phyloP scores from a whole-genome alignment of 306 rosid species.

The Crotalaria pallida region DNA sequence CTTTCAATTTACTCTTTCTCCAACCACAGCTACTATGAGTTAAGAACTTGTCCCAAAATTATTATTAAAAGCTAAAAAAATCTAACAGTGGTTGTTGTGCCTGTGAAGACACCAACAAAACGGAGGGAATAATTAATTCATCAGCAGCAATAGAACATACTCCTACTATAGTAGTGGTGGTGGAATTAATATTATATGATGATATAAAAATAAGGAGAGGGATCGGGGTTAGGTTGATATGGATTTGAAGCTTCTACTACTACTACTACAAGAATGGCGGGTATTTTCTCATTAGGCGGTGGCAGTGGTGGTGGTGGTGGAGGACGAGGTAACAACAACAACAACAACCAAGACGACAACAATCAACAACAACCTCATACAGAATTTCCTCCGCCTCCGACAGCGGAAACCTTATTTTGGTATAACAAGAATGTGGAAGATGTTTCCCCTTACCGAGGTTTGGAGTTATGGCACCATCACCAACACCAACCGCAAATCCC shows the following conservation, averaged over 20 bases:
- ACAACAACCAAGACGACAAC: not conserved
- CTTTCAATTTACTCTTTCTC: conserved; percentile 29
- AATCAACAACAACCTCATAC: conserved; percentile 17
- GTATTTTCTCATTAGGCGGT: conserved; percentile 78
- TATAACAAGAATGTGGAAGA: conserved; percentile 49
- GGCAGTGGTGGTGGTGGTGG: not conserved
- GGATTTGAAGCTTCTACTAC: conserved; percentile 54
- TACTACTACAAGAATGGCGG: conserved; percentile 57
- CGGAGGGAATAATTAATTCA: conserved; percentile 23
- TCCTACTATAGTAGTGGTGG: no score
- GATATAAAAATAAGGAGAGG: not conserved
- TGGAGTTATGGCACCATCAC: conserved; percentile 77
- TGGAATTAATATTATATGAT: not conserved
- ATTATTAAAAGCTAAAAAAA: not conserved
- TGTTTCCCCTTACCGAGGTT: conserved; percentile 47
- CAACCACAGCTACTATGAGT: conserved; percentile 7
- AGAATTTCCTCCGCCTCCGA: conserved; percentile 24
- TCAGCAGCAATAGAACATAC: conserved; percentile 16
- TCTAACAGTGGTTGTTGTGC: not conserved
- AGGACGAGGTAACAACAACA: not conserved
- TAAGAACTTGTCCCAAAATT: not conserved
- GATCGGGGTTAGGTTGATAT: conserved; percentile 51
- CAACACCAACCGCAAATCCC: conserved; percentile 54
- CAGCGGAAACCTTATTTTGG: conserved; percentile 53
- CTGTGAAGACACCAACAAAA: not conserved